Conservation (phyloP, 2,329 filamentous ascomycete species). For the Aulographum hederae region DNA sequence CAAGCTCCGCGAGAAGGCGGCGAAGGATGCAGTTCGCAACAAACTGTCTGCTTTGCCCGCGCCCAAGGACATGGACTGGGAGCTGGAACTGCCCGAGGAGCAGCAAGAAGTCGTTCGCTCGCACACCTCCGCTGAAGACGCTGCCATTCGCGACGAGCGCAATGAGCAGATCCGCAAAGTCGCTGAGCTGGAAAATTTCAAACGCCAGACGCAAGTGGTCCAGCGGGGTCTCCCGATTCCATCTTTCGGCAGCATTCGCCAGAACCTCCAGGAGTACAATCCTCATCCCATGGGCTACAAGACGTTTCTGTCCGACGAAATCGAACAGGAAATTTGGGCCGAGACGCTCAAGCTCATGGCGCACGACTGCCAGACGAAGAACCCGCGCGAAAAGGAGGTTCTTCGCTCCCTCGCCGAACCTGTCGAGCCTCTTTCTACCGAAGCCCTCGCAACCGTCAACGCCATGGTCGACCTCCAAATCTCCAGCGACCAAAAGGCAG, state of each 20-base stretch:
- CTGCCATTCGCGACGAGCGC: conserved; percentile 58
- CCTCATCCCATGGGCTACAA: conserved; percentile 40
- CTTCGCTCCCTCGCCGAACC: no score
- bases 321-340: conserved; percentile 60
- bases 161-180: conserved; percentile 45
- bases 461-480: no score
- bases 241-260: conserved; percentile 53
- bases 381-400: conserved; percentile 37
- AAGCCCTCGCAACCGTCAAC: no score
- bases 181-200: conserved; percentile 50
- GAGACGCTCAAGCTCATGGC: conserved; percentile 64
- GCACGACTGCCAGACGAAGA: conserved; percentile 44
- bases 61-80: conserved; percentile 87
- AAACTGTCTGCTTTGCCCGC: conserved; percentile 72
- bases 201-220: conserved; percentile 77
- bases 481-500: no score
- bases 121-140: conserved; percentile 43
- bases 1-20: conserved; percentile 48
- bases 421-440: no score
- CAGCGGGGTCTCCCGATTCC: conserved; percentile 69
- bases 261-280: conserved; percentile 46
- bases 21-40: conserved; percentile 49
- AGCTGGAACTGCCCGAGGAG: conserved; percentile 80
- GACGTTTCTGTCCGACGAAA: conserved; percentile 59
- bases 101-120: conserved; percentile 38